Evolutionary conservation across 148 eudicot species (phyloP), one percentile per base, ranked within the genome.

Genomic region (Bassia scoparia): DNA sequence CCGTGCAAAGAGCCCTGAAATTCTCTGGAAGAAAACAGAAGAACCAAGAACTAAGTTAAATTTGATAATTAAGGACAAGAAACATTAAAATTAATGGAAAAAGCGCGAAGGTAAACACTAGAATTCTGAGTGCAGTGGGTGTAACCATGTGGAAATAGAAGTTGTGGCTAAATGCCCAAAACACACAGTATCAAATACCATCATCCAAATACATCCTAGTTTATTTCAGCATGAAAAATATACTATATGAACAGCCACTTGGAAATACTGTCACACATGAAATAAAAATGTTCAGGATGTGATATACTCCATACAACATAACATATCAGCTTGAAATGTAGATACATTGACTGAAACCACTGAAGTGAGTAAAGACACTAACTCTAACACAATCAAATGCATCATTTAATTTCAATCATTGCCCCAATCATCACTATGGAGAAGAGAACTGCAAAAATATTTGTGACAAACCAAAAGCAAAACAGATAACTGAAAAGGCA

Each of bases 1-100:
- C 98, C 77, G 98, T 89, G 83, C 98, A 95, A 56, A 95, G 80
- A 48, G 96, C 89, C 85, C 97, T 86, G 82, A 95, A 95, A 83
- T 94, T 91, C 80, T 94, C 98, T 94, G 97, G 35, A 70, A 35
- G 54, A 52, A 49, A 43, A 41, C 37, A 31, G 23, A 29, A 61
- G 55, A 60, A 49, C 46, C 43, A 69, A 34, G 5, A 61, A 46
- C 7, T 16, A 4, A 44, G 69, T 73, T 61, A 78, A 68, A 68
- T 72, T 46, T 7, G 31, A 66, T 44, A 34, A 6, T n/a, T 9
- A 23, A 72, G 16, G 49, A 61, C 11, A 53, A 41, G 35, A 55
- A 61, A 46, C 33, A 43, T 4, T 41, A 61, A 72, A 30, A 61
- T 35, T 58, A 64, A 50, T 31, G 61, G 20, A n/a, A 70, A 58